Base-by-base conservation (phyloP, 2,329 filamentous ascomycete genomes). In the Alternaria alternata region DNA sequence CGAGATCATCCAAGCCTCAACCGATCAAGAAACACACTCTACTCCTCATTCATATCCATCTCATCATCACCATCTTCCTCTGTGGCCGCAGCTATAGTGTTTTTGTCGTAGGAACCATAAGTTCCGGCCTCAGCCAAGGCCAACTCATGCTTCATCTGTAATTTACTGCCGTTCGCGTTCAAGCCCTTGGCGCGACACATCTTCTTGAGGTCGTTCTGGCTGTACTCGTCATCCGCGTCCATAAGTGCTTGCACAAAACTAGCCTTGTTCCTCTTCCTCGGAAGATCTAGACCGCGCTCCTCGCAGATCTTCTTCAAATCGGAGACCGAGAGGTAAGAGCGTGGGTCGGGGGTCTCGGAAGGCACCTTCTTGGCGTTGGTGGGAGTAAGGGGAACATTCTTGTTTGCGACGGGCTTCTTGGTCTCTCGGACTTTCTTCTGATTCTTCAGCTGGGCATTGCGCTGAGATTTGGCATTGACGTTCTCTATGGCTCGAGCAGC, bases 241-340 rank as follows among this genome's bases (percentile, higher is more conserved):
- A 47, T 44, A 5, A 77, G 61, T 5, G 64, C 64, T 28, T 67
- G 36, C 8, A 76, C 48, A 3, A 77, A 47, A 16, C 62, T 65
- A 4, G 64, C 54, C 48, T 68, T 73, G 14, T 20, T 47, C 43
- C 54, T 63, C 20, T 57, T 63, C 24, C 47, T n/a, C 18, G 47
- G 36, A 12, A 57, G 53, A 3, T 57, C 51, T 5, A 78, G 30
- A 22, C 65, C 66, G 18, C 68, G 67, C 0, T 62, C 56, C 1
- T 59, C 57, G 41, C 75, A 75, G 3, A 77, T 59, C n/a, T 42
- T 57, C 44, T 54, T 48, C 16, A 77, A 60, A 32, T 76, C 69
- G 0, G 46, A 28, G 11, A 68, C n/a, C 20, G 63, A 62, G 32
- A 78, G 66, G 43, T 62, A 62, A 12, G 43, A 46, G 16, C 74